phyloP scores from a whole-genome alignment of 768 basidiomycete species.

The Suillus fuscotomentosus region DNA sequence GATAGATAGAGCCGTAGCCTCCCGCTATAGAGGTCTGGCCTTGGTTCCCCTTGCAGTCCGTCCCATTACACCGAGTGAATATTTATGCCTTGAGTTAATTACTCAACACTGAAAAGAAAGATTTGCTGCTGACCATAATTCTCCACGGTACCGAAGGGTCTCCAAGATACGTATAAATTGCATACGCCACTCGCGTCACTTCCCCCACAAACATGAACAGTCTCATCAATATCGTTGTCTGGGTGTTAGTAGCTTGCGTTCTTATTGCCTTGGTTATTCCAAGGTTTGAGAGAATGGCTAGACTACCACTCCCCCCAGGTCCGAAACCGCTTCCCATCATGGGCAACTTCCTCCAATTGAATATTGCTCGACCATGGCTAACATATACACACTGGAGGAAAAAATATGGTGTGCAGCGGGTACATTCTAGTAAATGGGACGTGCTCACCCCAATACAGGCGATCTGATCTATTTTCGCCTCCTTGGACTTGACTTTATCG shows the following conservation, averaged over 20 bases:
- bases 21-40: too few relatives aligned
- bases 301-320: conserved; percentile 27
- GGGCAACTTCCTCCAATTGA: conserved; percentile 27
- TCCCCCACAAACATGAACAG: neutral
- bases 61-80: neutral
- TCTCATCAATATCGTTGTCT: neutral
- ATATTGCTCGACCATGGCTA: conserved; percentile 30
- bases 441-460: conserved; percentile 13
- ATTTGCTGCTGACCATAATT: neutral
- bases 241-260: neutral
- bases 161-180: neutral
- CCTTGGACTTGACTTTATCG: conserved; percentile 22
- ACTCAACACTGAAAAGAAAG: neutral
- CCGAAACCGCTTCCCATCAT: conserved; percentile 29
- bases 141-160: neutral
- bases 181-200: neutral
- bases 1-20: too few relatives aligned
- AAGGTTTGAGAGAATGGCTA: neutral
- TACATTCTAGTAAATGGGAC: neutral
- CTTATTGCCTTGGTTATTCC: neutral
- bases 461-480: conserved; percentile 21
- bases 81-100: neutral
- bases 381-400: conserved; percentile 34
- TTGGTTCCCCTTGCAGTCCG: too few relatives aligned
- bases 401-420: conserved; percentile 25